A percentile compares a stretch with the other conserved stretches of the same genome.
These are phyloP conservation scores for Astrothelium macrocarpum DNA, from an alignment of 495 filamentous ascomycete genomes.

Conservation along the genomic window DNA sequence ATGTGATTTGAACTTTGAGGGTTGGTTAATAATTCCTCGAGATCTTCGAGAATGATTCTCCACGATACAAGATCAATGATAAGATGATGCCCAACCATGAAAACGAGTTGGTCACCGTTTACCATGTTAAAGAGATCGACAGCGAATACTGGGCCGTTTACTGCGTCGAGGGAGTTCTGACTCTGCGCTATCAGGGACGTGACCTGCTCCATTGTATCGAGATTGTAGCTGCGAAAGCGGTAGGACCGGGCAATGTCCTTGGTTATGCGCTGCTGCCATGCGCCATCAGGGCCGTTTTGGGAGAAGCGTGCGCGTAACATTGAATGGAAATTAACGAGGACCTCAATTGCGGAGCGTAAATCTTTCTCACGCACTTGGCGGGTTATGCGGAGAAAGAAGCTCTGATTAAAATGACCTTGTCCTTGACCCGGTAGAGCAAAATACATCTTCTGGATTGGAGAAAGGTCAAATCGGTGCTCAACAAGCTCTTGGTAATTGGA, in stretches of 20 bases:
- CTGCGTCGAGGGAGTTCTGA: slow-evolving; percentile 16
- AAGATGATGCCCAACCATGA: slow-evolving; percentile 22
- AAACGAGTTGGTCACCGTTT: slow-evolving; percentile 13
- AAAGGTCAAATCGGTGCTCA: slow-evolving; percentile 17
- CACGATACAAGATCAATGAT: slow-evolving; percentile 23
- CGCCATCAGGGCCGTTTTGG: not conserved
- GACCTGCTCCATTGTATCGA: slow-evolving; percentile 2
- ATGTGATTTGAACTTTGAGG: not conserved
- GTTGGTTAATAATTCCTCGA: slow-evolving; percentile 15
- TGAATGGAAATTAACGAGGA: slow-evolving; percentile 19
- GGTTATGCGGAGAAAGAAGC: slow-evolving; percentile 17
- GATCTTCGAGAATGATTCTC: slow-evolving; percentile 21
- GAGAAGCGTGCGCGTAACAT: slow-evolving; percentile 25
- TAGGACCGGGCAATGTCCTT: slow-evolving; percentile 19
- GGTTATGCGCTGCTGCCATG: slow-evolving; percentile 21
- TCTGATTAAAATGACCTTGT: slow-evolving; percentile 22
- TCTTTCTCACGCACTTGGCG: slow-evolving; percentile 2
- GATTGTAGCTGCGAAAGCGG: slow-evolving; percentile 9
- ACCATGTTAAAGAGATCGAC: slow-evolving; percentile 18
- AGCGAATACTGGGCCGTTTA: slow-evolving; percentile 17
- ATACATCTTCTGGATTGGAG: slow-evolving; percentile 23
- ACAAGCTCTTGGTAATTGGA: slow-evolving; percentile 7
- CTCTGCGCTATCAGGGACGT: slow-evolving; percentile 14
- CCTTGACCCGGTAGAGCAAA: slow-evolving; percentile 17
- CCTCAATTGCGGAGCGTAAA: slow-evolving; percentile 14